Evolutionary conservation across 2,329 filamentous ascomycete genomes (phyloP).

Genomic region (Dactylellina cionopaga): DNA sequence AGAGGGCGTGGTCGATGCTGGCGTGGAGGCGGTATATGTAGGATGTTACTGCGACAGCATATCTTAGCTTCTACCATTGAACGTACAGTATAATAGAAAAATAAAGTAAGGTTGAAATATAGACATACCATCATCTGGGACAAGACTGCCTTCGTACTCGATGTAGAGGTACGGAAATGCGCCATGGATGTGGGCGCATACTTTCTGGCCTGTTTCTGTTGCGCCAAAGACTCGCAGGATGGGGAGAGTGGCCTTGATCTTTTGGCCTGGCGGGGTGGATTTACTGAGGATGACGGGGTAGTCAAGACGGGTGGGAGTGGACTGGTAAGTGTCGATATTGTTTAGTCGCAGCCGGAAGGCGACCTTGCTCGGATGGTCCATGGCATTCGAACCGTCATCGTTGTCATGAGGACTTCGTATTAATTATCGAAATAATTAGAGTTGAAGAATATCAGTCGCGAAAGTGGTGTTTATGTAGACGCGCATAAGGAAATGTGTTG

Average conservation of each 20-base stretch:
- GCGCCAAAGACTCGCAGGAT: constrained; percentile 91
- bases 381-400: background rate
- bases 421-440: too few relatives aligned
- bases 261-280: constrained; percentile 69
- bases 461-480: too few relatives aligned
- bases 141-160: constrained; percentile 78
- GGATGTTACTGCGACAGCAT: constrained; percentile 69
- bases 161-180: constrained; percentile 96
- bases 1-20: constrained; percentile 89
- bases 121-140: constrained; percentile 71
- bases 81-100: background rate
- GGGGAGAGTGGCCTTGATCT: constrained; percentile 76
- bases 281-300: constrained; percentile 74
- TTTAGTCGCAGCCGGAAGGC: constrained; percentile 90
- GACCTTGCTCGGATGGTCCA: constrained; percentile 18
- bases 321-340: constrained; percentile 94
- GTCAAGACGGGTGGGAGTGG: constrained; percentile 71
- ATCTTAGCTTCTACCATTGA: constrained; percentile 32
- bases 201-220: constrained; percentile 93
- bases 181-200: constrained; percentile 94
- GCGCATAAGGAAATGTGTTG: too few relatives aligned
- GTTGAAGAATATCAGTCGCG: too few relatives aligned
- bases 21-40: constrained; percentile 82
- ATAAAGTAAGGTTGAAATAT: background rate
- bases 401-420: too few relatives aligned